Conservation (phyloP, 305 asterid species). For the Rubia occidens region DNA sequence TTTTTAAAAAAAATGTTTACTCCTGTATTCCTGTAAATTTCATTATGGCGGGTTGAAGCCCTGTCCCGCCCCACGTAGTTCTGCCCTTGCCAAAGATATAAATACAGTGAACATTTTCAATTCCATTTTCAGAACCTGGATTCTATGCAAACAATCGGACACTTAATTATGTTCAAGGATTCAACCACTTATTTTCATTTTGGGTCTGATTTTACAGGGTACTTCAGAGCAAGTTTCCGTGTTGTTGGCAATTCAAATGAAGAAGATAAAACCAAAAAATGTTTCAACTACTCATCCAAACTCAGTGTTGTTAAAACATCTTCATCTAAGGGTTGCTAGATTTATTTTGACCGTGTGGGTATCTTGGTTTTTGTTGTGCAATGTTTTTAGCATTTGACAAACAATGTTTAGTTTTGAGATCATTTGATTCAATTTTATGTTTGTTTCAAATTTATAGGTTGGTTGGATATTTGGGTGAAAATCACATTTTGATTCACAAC, state of each 20-base stretch:
- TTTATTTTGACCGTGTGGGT: background rate
- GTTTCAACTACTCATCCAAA: background rate
- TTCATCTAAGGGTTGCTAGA: no score
- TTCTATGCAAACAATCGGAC: no score
- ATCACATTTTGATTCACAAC: background rate
- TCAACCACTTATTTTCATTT: background rate
- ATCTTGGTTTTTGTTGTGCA: background rate
- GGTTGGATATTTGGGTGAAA: background rate
- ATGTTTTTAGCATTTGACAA: background rate
- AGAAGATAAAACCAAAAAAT: background rate
- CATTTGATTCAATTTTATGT: background rate
- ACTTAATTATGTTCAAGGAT: no score
- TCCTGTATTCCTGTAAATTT: no score
- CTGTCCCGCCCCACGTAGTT: no score
- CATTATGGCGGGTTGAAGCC: no score
- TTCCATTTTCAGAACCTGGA: no score
- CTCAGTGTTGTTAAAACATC: background rate
- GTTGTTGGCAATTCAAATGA: background rate
- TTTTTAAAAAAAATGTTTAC: no score
- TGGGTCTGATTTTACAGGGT: background rate
- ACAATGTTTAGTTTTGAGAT: background rate
- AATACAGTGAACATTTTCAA: no score
- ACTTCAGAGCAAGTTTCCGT: background rate
- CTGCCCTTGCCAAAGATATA: no score
- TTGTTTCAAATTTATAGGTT: background rate